Conservation (phyloP, 140 eudicot genomes). For the Oenanthe javanica region DNA sequence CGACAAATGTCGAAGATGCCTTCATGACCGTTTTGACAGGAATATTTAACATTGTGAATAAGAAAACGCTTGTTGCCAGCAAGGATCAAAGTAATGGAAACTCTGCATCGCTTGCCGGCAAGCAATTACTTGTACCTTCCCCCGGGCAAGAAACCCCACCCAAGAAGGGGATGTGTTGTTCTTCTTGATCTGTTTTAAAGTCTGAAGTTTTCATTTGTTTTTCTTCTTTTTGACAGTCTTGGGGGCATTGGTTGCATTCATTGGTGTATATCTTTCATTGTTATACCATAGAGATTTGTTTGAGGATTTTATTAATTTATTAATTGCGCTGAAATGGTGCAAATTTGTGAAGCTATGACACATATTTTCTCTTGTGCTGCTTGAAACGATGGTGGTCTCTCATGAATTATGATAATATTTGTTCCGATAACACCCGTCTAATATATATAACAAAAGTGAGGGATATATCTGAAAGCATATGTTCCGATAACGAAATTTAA, state of each 20-base stretch:
- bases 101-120: neutral
- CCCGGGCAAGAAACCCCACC: neutral
- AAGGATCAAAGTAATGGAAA: neutral
- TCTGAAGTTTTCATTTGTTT: neutral
- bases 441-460: too few relatives aligned
- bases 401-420: too few relatives aligned
- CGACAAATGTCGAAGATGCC: neutral
- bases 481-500: too few relatives aligned
- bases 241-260: neutral
- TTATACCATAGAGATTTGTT: neutral
- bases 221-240: neutral
- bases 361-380: neutral
- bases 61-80: neutral
- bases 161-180: conserved; percentile 1
- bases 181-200: neutral
- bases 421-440: too few relatives aligned
- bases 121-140: neutral
- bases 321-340: neutral
- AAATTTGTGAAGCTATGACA: neutral
- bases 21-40: neutral
- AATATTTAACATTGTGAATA: neutral
- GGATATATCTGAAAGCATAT: too few relatives aligned
- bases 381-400: neutral
- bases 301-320: neutral
- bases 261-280: conserved; percentile 1